Evolutionary conservation across 352 stramenopile genomes (phyloP).

Genomic region (Globisporangium uncinulatum): DNA sequence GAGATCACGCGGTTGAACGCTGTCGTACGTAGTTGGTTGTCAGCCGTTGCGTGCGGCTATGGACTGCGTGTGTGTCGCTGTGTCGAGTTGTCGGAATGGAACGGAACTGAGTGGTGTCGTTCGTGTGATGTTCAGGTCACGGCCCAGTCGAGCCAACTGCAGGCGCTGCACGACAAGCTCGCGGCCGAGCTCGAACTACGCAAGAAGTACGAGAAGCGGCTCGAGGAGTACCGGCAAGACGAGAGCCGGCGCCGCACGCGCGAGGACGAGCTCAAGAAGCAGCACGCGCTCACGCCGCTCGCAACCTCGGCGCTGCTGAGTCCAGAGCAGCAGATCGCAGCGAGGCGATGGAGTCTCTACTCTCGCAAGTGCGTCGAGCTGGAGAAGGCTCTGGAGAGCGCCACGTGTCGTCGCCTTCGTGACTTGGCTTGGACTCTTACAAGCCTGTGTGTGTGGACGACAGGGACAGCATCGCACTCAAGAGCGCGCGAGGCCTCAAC

Average conservation of each 20-base stretch:
- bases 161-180: conserved; percentile 68
- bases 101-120: neutral
- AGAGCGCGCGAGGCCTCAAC: conserved; percentile 29
- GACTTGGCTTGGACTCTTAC: conserved; percentile 5
- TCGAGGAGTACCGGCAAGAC: conserved; percentile 70
- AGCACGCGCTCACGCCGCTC: conserved; percentile 29
- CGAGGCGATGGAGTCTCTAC: conserved; percentile 66
- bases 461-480: conserved; percentile 28
- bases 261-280: conserved; percentile 41
- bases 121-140: conserved; percentile 31
- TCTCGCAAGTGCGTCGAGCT: conserved; percentile 39
- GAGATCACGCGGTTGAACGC: conserved; percentile 58
- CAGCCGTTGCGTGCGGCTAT: neutral
- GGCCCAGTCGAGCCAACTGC: conserved; percentile 54
- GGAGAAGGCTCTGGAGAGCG: neutral
- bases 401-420: conserved; percentile 1
- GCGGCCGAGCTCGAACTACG: conserved; percentile 51
- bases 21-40: conserved; percentile 29
- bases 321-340: conserved; percentile 34
- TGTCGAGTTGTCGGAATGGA: neutral
- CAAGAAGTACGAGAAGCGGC: conserved; percentile 69
- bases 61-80: neutral
- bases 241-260: conserved; percentile 41
- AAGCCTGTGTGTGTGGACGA: no score
- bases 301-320: conserved; percentile 18